Percentiles rank a stretch among this genome's conserved stretches.
phyloP scores from a whole-genome alignment of 2,329 filamentous ascomycete genomes.

The Tolypocladium ovalisporum region DNA sequence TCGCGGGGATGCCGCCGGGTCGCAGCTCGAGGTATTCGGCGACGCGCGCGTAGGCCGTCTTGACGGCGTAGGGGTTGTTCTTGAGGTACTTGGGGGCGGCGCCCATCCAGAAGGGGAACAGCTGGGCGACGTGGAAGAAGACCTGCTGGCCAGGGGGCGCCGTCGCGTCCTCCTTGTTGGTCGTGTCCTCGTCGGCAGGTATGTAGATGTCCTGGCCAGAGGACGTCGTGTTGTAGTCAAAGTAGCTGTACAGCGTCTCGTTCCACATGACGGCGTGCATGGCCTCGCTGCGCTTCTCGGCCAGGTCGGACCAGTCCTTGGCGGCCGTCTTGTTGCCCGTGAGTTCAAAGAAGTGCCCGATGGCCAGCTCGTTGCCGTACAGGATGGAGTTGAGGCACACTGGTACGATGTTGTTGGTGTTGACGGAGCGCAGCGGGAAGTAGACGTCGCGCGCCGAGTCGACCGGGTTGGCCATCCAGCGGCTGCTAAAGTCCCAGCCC shows the following conservation, averaged over 20 bases:
- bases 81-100: constrained; percentile 47
- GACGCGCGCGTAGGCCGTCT: constrained; percentile 42
- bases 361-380: constrained; percentile 52
- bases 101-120: constrained; percentile 61
- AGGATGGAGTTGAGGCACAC: constrained; percentile 60
- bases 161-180: constrained; percentile 14
- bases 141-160: constrained; percentile 45
- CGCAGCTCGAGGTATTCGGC: constrained; percentile 37
- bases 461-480: constrained; percentile 45
- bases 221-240: constrained; percentile 58
- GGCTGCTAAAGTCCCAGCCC: constrained; percentile 52
- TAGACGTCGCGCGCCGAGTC: constrained; percentile 50
- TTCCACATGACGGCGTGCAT: constrained; percentile 58
- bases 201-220: constrained; percentile 43
- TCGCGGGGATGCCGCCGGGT: constrained; percentile 49
- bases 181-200: constrained; percentile 32
- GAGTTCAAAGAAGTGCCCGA: constrained; percentile 41
- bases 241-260: constrained; percentile 49
- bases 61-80: constrained; percentile 47
- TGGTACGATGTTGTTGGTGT: constrained; percentile 45
- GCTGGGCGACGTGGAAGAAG: constrained; percentile 46
- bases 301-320: constrained; percentile 35
- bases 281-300: constrained; percentile 43
- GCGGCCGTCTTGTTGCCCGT: constrained; percentile 40
- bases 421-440: constrained; percentile 55